A percentile compares a stretch with the other conserved stretches of the same genome.
Conservation (phyloP, 1,284 basidiomycete species). For the Naganishia sp. region DNA sequence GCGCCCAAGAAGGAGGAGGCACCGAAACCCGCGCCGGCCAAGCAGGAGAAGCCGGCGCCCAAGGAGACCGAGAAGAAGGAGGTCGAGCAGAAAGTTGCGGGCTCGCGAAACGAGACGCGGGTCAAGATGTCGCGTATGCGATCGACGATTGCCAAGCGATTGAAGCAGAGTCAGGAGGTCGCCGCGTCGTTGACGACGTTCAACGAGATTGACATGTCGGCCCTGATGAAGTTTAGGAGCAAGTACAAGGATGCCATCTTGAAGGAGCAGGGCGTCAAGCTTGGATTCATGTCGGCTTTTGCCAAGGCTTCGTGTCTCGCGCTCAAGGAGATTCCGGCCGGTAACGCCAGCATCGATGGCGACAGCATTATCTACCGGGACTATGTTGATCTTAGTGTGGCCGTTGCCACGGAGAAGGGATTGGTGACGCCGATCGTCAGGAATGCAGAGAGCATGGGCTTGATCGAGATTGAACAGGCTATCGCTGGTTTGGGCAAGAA, state of each 20-base stretch:
- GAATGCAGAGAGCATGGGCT: constrained; percentile 82
- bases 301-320: constrained; percentile 83
- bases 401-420: constrained; percentile 96
- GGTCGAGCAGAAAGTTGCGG: constrained; percentile 39
- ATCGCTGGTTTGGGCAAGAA: constrained; percentile 89
- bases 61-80: constrained; percentile 44
- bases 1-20: constrained; percentile 42
- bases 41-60: constrained; percentile 39
- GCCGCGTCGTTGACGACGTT: constrained; percentile 97
- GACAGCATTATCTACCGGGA: constrained; percentile 95
- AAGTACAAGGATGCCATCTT: constrained; percentile 92
- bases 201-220: constrained; percentile 99
- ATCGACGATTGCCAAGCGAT: constrained; percentile 89
- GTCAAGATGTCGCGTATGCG: constrained; percentile 99
- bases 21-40: constrained; percentile 35
- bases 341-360: constrained; percentile 90
- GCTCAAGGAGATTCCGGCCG: constrained; percentile 87
- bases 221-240: constrained; percentile 88
- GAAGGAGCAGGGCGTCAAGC: constrained; percentile 92
- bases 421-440: constrained; percentile 94
- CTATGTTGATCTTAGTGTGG: constrained; percentile 90
- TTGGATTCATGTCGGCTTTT: constrained; percentile 98
- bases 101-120: constrained; percentile 76
- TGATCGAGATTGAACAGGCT: constrained; percentile 90
- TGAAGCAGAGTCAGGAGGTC: constrained; percentile 97